Conservation (phyloP, 176 grass and related monocot species). For the Coix lacrymajobi region DNA sequence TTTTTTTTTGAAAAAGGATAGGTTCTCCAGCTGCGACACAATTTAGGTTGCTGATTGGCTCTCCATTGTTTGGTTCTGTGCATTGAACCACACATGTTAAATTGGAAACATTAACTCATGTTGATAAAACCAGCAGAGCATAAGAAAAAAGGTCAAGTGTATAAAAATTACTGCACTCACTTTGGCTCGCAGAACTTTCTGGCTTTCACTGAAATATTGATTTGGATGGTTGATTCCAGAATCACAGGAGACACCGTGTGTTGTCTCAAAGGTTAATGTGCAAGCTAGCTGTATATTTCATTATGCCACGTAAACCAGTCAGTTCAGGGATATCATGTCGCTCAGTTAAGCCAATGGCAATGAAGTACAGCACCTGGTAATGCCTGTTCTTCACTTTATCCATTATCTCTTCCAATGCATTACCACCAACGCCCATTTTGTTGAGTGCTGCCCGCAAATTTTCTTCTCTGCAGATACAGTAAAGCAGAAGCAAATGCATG, state of each 20-base stretch:
- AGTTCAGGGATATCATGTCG: constrained; percentile 14
- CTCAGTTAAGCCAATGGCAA: not conserved
- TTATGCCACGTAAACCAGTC: not conserved
- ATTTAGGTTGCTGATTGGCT: constrained; percentile 32
- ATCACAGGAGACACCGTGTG: constrained; percentile 76
- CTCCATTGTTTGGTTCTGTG: constrained; percentile 38
- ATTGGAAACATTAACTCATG: not conserved
- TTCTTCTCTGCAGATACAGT: constrained; percentile 71
- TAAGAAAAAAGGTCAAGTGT: not conserved
- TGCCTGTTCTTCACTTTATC: constrained; percentile 94
- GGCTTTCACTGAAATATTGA: constrained; percentile 88
- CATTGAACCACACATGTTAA: constrained; percentile 29
- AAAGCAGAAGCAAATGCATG: not conserved
- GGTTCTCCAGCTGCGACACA: not conserved
- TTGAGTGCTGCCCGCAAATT: constrained; percentile 93
- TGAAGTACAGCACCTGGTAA: constrained; percentile 58
- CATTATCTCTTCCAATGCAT: constrained; percentile 64
- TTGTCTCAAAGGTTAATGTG: constrained; percentile 89
- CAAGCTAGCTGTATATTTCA: constrained; percentile 79
- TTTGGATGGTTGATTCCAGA: constrained; percentile 98
- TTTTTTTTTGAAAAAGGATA: not conserved
- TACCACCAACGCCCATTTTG: constrained; percentile 66
- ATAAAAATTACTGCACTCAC: constrained; percentile 36
- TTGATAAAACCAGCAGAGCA: not conserved
- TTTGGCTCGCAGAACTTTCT: constrained; percentile 59